phyloP scores from a whole-genome alignment of 352 stramenopile species.

The Plasmopara muralis region DNA sequence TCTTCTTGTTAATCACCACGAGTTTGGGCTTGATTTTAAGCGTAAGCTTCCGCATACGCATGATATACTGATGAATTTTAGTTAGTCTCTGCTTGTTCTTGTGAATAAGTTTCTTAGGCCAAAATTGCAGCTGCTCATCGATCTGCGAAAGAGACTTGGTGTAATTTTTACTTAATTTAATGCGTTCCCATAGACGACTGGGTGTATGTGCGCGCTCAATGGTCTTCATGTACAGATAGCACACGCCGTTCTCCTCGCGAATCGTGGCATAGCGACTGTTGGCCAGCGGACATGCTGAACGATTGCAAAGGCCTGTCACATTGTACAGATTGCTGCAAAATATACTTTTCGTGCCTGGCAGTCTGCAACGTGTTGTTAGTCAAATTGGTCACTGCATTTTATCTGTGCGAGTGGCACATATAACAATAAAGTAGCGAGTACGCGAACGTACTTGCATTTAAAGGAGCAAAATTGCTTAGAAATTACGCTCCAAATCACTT shows the following conservation, averaged over 20 bases:
- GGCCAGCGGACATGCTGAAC: slow-evolving; percentile 93
- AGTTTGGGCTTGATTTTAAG: slow-evolving; percentile 93
- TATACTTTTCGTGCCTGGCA: slow-evolving; percentile 83
- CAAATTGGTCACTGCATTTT: background rate
- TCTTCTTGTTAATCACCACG: slow-evolving; percentile 93
- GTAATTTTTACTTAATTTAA: slow-evolving; percentile 97
- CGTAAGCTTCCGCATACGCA: slow-evolving; percentile 97
- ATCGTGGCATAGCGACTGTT: slow-evolving; percentile 99
- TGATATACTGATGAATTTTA: slow-evolving; percentile 99
- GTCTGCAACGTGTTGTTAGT: slow-evolving; percentile 9
- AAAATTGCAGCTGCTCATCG: slow-evolving; percentile 96
- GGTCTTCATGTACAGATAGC: slow-evolving; percentile 98
- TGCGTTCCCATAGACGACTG: slow-evolving; percentile 98
- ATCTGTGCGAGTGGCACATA: background rate
- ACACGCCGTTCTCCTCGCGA: slow-evolving; percentile 94
- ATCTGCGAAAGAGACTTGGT: slow-evolving; percentile 92
- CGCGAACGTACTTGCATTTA: slow-evolving; percentile 89
- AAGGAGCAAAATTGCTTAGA: slow-evolving; percentile 99
- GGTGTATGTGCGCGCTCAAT: slow-evolving; percentile 97
- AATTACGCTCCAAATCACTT: slow-evolving; percentile 99
- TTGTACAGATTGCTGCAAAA: slow-evolving; percentile 99
- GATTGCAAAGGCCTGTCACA: slow-evolving; percentile 97
- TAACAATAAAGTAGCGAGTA: background rate
- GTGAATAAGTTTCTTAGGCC: slow-evolving; percentile 97
- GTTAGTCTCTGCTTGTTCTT: slow-evolving; percentile 98